Conservation (phyloP, 768 basidiomycete species). For the Suillus placidus region DNA sequence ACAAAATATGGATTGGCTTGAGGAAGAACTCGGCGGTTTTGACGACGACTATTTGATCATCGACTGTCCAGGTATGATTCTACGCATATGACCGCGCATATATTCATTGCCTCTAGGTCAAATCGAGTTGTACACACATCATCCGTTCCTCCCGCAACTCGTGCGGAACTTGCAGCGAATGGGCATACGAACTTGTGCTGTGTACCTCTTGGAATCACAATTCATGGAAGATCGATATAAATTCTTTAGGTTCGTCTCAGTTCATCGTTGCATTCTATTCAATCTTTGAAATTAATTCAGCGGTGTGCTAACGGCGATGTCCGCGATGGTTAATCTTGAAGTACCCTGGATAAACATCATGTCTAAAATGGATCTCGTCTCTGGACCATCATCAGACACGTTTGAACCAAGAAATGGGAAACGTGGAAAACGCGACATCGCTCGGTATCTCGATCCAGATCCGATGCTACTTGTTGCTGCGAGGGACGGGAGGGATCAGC, state of each 20-base stretch:
- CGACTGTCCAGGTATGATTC: slow-evolving; percentile 78
- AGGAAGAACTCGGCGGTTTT: slow-evolving; percentile 92
- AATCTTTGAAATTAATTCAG: slow-evolving; percentile 39
- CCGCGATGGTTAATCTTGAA: slow-evolving; percentile 97
- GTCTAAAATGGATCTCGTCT: slow-evolving; percentile 99
- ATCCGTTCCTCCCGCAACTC: slow-evolving; percentile 92
- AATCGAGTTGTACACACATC: slow-evolving; percentile 98
- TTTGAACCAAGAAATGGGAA: slow-evolving; percentile 71
- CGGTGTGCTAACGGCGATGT: slow-evolving; percentile 97
- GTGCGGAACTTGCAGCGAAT: slow-evolving; percentile 74
- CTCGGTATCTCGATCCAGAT: slow-evolving; percentile 96
- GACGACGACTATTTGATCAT: slow-evolving; percentile 95
- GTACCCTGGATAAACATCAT: slow-evolving; percentile 97
- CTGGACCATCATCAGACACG: slow-evolving; percentile 36
- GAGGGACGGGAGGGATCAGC: slow-evolving; percentile 47
- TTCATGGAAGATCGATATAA: slow-evolving; percentile 99
- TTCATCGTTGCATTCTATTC: slow-evolving; percentile 3
- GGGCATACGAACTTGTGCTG: slow-evolving; percentile 84
- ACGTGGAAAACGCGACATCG: slow-evolving; percentile 76
- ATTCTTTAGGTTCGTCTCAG: slow-evolving; percentile 75
- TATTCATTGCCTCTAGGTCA: slow-evolving; percentile 60
- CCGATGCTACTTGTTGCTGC: slow-evolving; percentile 78
- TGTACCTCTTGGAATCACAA: slow-evolving; percentile 94
- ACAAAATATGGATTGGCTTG: slow-evolving; percentile 98
- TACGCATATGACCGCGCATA: slow-evolving; percentile 5